These are phyloP conservation scores for Termitomyces bulborhizus DNA, from an alignment of 768 basidiomycete species.

Conservation along the genomic window DNA sequence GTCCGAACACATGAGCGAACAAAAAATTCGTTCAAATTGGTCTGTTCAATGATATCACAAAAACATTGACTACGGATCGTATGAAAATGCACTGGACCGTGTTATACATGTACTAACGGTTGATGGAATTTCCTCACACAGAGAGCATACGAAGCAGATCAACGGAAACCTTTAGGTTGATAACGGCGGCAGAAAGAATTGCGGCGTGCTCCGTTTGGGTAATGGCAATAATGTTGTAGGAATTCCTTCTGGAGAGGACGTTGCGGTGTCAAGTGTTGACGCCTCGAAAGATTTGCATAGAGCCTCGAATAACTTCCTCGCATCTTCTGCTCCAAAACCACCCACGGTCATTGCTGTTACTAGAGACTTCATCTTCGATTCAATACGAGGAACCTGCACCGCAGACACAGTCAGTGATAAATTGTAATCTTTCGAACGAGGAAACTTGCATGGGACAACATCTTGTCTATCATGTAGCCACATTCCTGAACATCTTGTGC, in stretches of 20 bases:
- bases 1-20: too few relatives aligned
- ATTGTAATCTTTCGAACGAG: not conserved
- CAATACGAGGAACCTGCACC: constrained; percentile 33
- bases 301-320: constrained; percentile 44
- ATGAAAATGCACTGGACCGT: not conserved
- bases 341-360: constrained; percentile 42
- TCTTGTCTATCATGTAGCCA: constrained; percentile 29
- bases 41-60: too few relatives aligned
- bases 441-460: constrained; percentile 27
- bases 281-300: constrained; percentile 38
- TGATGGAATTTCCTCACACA: too few relatives aligned
- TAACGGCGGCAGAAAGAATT: not conserved
- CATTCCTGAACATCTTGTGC: constrained; percentile 34
- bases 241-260: not conserved
- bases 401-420: not conserved
- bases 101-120: too few relatives aligned
- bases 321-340: constrained; percentile 43
- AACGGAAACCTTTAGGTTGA: not conserved
- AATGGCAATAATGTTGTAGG: not conserved
- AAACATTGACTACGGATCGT: not conserved
- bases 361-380: constrained; percentile 34
- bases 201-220: constrained; percentile 3
- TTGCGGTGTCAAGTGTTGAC: constrained; percentile 28
- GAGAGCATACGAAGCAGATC: not conserved
- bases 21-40: too few relatives aligned